Evolutionary conservation across 257 asterid species (phyloP).

Genomic region (Solanum chaucha): DNA sequence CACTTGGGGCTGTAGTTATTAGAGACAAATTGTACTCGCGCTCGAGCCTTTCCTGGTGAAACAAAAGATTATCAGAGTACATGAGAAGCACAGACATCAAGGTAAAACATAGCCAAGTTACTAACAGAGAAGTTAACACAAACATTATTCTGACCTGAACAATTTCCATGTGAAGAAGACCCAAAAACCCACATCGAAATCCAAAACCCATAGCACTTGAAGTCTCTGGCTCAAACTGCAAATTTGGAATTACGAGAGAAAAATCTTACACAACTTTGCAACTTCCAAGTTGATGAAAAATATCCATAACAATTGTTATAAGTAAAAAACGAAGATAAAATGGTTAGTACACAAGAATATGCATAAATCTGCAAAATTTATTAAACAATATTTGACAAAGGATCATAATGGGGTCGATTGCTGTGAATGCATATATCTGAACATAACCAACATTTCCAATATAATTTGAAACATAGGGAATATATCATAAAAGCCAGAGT

Average conservation of each 20-base stretch:
- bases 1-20: slow-evolving; percentile 97
- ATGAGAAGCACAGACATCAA: not conserved
- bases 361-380: not conserved
- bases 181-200: slow-evolving; percentile 96
- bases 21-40: slow-evolving; percentile 88
- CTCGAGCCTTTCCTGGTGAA: slow-evolving; percentile 94
- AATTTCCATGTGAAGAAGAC: slow-evolving; percentile 98
- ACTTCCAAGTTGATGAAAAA: not conserved
- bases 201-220: slow-evolving; percentile 99
- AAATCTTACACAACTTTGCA: not conserved
- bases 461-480: not conserved
- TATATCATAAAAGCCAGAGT: not conserved
- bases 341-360: not conserved
- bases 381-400: not conserved
- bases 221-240: slow-evolving; percentile 90
- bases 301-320: not conserved
- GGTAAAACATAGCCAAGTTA: slow-evolving; percentile 6
- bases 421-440: not conserved
- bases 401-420: not conserved
- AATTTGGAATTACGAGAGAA: not conserved
- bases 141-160: slow-evolving; percentile 61
- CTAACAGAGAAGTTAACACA: not conserved
- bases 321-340: not conserved
- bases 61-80: slow-evolving; percentile 10
- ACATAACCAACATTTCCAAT: not conserved